A percentile compares a stretch with the other conserved stretches of the same genome.
Evolutionary conservation across 257 asterid genomes (phyloP).

Genomic region (Solanum rostratum): DNA sequence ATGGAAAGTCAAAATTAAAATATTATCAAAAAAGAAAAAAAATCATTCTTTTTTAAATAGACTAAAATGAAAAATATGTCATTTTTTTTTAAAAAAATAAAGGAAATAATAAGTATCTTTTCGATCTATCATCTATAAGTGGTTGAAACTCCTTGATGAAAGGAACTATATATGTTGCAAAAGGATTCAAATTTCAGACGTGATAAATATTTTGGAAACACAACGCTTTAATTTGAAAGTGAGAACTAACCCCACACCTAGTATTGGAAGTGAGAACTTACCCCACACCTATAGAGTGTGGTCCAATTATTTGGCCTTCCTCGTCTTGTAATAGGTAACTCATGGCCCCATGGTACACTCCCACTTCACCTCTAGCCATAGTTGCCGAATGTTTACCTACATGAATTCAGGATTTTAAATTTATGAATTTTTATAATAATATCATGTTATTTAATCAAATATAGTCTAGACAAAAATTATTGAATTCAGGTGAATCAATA

Average conservation of each 20-base stretch:
- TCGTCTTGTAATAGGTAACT: slow-evolving; percentile 63
- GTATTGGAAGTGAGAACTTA: neutral
- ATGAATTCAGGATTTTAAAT: neutral
- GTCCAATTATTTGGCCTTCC: slow-evolving; percentile 4
- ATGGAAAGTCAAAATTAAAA: too few relatives aligned
- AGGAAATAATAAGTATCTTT: too few relatives aligned
- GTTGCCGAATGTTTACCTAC: slow-evolving; percentile 48
- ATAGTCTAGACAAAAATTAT: neutral
- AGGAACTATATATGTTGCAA: too few relatives aligned
- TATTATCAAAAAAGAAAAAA: too few relatives aligned
- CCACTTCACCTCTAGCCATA: slow-evolving; percentile 43
- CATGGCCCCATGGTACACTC: slow-evolving; percentile 75
- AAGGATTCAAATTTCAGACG: too few relatives aligned
- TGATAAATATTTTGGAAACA: too few relatives aligned
- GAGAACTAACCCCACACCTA: too few relatives aligned
- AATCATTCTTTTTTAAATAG: too few relatives aligned
- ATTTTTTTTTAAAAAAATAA: too few relatives aligned
- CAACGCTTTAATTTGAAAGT: too few relatives aligned
- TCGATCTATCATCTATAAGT: too few relatives aligned
- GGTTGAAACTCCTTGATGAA: neutral
- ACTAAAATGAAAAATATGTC: too few relatives aligned
- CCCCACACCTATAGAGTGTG: neutral
- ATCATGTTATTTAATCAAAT: neutral
- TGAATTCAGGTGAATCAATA: neutral
- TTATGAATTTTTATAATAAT: neutral